Base-by-base conservation (phyloP, 345 rosid genomes). In the Eutrema japonicum region DNA sequence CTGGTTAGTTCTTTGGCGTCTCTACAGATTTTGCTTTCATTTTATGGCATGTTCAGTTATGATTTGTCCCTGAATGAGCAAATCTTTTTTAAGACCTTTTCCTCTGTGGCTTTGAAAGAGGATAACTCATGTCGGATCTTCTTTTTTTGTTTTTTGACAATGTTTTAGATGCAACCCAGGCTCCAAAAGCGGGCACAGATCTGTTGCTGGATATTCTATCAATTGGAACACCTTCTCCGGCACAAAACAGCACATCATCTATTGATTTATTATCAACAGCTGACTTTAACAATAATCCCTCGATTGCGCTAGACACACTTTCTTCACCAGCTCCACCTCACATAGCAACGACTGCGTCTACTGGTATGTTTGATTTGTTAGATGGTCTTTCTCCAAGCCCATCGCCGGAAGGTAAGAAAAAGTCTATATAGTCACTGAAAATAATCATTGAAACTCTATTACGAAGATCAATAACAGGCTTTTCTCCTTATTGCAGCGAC, bases 181-280 rank as follows among this genome's bases (percentile, higher is more conserved):
- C 88, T 79, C 84, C 92, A 64, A 94, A 82, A 77, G 86, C 87
- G 26, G 88, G 91, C 63, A 75, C 96, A 35, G 96, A 95, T 83
- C 87, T 83, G 72, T 87, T 95, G 66, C 75, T 92, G 71, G 97
- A 90, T 87, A 87, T 92, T 70, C 78, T 92, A 83, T 95, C 99
- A 49, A 85, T 92, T 72, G 97, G 97, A 79, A 75, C 89, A 36
- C 78, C 85, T 45, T 67, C 90, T 65, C 84, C 88, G n/a, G 81
- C 72, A 38, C 95, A 84, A 74, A 87, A 66, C 79, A 83, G 66
- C 75, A 70, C 89, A 76, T 66, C 90, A 69, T 60, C 83, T n/a
- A 18, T 73, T 67, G 96, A 85, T 77, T 83, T 90, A 48, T 77
- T 92, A 79, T 85, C 89, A 66, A 66, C 86, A 51, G 72, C 66